phyloP scores from a whole-genome alignment of 2,329 filamentous ascomycete genomes.

The Talaromyces sp. region DNA sequence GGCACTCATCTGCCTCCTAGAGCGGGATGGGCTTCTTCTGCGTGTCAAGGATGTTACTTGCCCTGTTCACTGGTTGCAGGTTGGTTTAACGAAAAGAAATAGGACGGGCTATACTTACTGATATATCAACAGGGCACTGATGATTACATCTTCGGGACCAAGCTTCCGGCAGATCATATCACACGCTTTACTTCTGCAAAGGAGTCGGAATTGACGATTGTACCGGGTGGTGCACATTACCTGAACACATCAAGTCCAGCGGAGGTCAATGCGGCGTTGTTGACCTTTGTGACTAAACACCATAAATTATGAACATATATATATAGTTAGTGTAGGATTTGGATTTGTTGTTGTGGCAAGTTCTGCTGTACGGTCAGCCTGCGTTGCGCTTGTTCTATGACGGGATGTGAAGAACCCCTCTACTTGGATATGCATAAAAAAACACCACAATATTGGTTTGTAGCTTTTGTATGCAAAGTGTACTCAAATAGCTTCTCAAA shows the following conservation, averaged over 20 bases:
- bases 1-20: constrained; percentile 46
- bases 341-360: neutral
- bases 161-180: constrained; percentile 25
- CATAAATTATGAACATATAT: neutral
- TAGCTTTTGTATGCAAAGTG: no score
- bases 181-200: neutral
- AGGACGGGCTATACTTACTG: constrained; percentile 28
- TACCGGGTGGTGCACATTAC: neutral
- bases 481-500: no score
- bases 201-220: neutral
- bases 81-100: constrained; percentile 37
- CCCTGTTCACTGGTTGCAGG: constrained; percentile 48
- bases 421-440: no score
- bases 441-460: no score
- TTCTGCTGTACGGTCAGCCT: no score
- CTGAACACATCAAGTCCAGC: neutral
- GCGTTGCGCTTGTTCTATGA: no score
- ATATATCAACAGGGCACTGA: constrained; percentile 7
- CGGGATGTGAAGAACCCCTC: no score
- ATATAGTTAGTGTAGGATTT: neutral
- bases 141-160: constrained; percentile 13
- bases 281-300: neutral
- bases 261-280: constrained; percentile 25
- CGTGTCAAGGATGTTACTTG: constrained; percentile 45
- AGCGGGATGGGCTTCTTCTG: constrained; percentile 45